Conservation (phyloP, 78 protist species). For the Creolimax fragrantissima region DNA sequence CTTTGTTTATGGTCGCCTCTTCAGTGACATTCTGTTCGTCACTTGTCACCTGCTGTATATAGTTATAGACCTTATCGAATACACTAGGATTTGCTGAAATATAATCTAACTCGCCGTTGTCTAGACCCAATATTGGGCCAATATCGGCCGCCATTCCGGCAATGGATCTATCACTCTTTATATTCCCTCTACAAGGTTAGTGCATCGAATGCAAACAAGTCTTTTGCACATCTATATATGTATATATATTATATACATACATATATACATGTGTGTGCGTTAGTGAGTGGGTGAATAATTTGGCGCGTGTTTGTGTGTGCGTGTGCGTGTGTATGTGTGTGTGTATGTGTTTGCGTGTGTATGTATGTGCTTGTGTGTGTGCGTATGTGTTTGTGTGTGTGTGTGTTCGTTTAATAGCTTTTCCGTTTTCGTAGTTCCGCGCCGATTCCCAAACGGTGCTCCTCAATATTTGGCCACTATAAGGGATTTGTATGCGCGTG, state of each 20-base stretch:
- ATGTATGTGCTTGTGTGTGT: conserved; percentile 12
- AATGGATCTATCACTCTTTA: too few relatives aligned
- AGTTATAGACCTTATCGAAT: background rate
- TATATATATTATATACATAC: background rate
- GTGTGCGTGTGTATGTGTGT: background rate
- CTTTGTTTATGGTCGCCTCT: background rate
- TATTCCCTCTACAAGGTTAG: too few relatives aligned
- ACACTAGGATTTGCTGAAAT: background rate
- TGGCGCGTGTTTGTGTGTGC: background rate
- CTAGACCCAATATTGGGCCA: background rate
- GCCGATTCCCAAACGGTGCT: background rate
- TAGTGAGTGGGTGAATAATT: background rate
- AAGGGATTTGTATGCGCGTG: background rate
- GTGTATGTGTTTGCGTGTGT: conserved; percentile 16
- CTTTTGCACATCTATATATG: background rate
- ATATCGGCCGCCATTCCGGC: background rate
- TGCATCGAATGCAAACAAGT: background rate
- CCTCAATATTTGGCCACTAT: background rate
- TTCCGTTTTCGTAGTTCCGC: background rate
- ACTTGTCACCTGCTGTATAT: background rate
- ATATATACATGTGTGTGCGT: background rate
- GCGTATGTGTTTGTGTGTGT: conserved; percentile 6
- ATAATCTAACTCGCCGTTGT: background rate
- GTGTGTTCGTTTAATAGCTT: background rate
- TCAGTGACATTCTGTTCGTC: background rate